phyloP scores from a whole-genome alignment of 441 rosid genomes.

The Adansonia grandidieri region DNA sequence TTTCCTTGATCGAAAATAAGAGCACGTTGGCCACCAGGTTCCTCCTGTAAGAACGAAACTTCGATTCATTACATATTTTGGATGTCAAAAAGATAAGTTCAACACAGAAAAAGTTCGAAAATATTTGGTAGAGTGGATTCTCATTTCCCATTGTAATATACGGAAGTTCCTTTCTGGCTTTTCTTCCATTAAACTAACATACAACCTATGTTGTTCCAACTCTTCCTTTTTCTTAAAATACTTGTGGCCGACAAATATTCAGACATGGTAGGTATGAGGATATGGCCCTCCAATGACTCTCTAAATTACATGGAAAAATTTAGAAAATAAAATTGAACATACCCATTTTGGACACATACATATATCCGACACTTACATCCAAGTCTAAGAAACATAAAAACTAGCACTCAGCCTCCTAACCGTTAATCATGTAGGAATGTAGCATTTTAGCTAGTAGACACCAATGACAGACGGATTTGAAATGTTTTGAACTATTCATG shows the following conservation, averaged over 20 bases:
- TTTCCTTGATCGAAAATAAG: constrained; percentile 96
- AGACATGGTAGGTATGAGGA: too few species aligned
- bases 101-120: background rate
- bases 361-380: too few species aligned
- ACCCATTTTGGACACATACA: too few species aligned
- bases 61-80: constrained; percentile 15
- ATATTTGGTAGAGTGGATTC: background rate
- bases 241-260: too few species aligned
- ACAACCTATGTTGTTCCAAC: background rate
- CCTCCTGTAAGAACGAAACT: constrained; percentile 62
- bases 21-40: constrained; percentile 97
- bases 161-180: background rate
- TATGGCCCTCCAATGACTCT: too few species aligned
- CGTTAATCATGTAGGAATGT: too few species aligned
- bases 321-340: too few species aligned
- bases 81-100: background rate
- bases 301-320: too few species aligned
- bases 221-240: too few species aligned
- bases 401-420: too few species aligned
- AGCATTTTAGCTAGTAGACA: too few species aligned
- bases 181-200: background rate
- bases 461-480: background rate
- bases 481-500: background rate
- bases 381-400: too few species aligned
- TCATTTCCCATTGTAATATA: background rate